phyloP scores from a whole-genome alignment of 768 basidiomycete species.

The Rhizopogon salebrosus region DNA sequence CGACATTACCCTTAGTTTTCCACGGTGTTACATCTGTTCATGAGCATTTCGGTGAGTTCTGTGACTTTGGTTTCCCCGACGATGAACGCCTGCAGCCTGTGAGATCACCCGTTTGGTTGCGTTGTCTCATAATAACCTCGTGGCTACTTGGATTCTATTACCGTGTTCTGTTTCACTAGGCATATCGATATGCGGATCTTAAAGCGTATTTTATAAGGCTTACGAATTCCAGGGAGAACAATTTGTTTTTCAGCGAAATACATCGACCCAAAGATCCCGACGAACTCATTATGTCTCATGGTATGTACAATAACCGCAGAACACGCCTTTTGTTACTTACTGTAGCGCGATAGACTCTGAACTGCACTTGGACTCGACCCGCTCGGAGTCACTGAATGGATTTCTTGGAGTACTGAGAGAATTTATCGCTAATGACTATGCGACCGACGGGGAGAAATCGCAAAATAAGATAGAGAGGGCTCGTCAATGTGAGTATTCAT shows the following conservation, averaged over 20 bases:
- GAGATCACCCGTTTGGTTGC: not conserved
- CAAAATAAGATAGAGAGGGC: not conserved
- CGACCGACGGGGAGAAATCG: not conserved
- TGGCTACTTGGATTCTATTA: not conserved
- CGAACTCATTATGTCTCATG: not conserved
- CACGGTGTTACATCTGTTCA: not conserved
- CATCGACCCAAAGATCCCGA: not conserved
- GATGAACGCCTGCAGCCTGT: not conserved
- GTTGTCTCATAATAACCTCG: not conserved
- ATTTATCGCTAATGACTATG: not conserved
- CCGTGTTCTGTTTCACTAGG: not conserved
- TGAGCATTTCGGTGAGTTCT: not conserved
- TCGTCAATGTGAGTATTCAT: not conserved
- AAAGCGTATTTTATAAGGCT: not conserved
- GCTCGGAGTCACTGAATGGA: not conserved
- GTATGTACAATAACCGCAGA: not conserved
- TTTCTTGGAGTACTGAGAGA: not conserved
- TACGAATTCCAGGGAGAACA: constrained; percentile 16
- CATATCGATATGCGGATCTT: not conserved
- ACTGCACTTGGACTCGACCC: not conserved
- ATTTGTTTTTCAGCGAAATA: not conserved
- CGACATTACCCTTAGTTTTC: not conserved
- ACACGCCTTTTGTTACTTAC: not conserved
- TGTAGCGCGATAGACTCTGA: not conserved
- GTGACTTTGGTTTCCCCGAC: not conserved